Conservation (phyloP, 2,329 filamentous ascomycete genomes). For the Helicocarpus griseus region DNA sequence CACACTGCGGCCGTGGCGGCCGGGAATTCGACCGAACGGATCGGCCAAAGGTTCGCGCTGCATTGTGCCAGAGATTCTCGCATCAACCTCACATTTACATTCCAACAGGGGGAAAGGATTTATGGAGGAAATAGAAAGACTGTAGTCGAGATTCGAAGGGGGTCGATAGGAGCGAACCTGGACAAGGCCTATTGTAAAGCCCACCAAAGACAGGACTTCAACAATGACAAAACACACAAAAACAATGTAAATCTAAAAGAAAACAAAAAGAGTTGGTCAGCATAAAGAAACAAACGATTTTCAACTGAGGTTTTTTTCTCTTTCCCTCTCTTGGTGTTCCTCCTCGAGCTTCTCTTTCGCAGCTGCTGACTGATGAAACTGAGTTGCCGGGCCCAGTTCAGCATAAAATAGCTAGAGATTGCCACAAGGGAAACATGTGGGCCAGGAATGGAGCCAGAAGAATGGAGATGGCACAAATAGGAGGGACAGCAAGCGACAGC, state of each 20-base stretch:
- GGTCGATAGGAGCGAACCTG: slow-evolving; percentile 3
- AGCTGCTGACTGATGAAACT: not conserved
- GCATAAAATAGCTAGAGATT: not conserved
- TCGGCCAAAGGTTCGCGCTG: not conserved
- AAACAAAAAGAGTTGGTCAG: not conserved
- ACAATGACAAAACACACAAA: slow-evolving; percentile 2
- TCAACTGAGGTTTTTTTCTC: not conserved
- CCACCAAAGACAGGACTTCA: not conserved
- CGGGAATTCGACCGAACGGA: slow-evolving; percentile 4
- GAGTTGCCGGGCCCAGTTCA: not conserved
- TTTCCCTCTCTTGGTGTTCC: no score
- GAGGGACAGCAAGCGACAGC: not conserved
- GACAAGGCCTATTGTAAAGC: not conserved
- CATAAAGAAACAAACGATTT: not conserved
- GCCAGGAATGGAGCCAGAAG: not conserved
- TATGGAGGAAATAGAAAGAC: not conserved
- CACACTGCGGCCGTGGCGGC: slow-evolving; percentile 22
- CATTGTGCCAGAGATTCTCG: slow-evolving; percentile 1
- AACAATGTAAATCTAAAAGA: not conserved
- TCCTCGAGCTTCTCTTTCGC: not conserved
- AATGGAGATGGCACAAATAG: not conserved
- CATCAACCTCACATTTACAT: slow-evolving; percentile 2
- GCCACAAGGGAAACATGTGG: not conserved
- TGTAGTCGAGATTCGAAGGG: not conserved
- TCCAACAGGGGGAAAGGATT: not conserved